Evolutionary conservation across 2,329 filamentous ascomycete genomes (phyloP), one percentile per base, ranked within the genome.

Genomic region (Stachybotrys chartarum): DNA sequence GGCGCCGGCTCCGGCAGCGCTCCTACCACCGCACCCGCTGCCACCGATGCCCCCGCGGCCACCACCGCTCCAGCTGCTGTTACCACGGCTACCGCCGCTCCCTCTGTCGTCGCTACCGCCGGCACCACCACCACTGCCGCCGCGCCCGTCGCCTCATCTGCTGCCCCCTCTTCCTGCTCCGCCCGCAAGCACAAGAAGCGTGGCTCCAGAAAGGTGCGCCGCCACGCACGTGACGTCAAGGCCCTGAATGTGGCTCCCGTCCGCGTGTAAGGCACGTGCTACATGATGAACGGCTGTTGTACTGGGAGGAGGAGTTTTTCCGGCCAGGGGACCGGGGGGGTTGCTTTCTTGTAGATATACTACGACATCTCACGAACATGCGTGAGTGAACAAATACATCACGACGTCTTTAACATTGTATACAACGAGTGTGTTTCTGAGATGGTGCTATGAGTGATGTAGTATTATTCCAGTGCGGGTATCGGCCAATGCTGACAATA

Each of bases 141-240:
- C 32, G 30, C 56, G 17, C 54, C 57, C 32, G 52, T 57, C 53
- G 57, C 61, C 48, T 47, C 57, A 6, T 57, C 61, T 14, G 48
- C 62, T 32, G 54, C 59, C 48, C 56, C 57, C 17, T 31, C 54
- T 24, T 49, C 35, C 31, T 48, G 7, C 17, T 39, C 50, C 24
- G 42, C 52, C 32, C 32, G 50, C 52, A 57, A 57, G 53, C 59
- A 63, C 57, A 48, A 58, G 31, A 66, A 61, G 56, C 32, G 35
- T 12, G 59, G 59, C 56, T 56, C 58, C 58, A 57, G 61, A 56
- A 65, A 65, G 62, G 52, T 58, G 44, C 62, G 60, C 59, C 62
- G 60, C 57, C 63, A 63, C 56, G 62, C 53, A 45, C 62, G 62
- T 47, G 62, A 63, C 54, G 54, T 55, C 45, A 31, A 39, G 30